Evolutionary conservation across 495 filamentous ascomycete species (phyloP).

Genomic region (Penicillium argentinense): DNA sequence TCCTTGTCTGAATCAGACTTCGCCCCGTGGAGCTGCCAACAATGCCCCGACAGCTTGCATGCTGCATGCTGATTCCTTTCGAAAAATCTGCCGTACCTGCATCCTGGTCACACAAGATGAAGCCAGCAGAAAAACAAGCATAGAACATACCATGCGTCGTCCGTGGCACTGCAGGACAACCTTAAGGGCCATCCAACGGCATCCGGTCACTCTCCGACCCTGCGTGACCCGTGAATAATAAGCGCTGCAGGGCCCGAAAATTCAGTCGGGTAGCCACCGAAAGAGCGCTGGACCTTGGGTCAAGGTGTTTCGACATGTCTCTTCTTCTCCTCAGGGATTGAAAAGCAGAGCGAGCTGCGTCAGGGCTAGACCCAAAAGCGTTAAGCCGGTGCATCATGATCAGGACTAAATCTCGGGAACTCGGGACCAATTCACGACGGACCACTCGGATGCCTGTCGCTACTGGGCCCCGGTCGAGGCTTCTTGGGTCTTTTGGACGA

Average conservation of each 20-base stretch:
- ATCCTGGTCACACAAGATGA: not conserved
- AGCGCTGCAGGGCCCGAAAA: not conserved
- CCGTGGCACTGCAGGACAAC: not conserved
- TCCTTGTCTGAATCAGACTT: not conserved
- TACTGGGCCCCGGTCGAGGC: not conserved
- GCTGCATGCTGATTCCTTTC: slow-evolving; percentile 2
- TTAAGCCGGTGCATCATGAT: slow-evolving; percentile 6
- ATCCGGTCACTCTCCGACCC: not conserved
- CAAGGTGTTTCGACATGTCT: slow-evolving; percentile 7
- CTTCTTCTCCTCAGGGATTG: not conserved
- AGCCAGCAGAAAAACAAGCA: not conserved
- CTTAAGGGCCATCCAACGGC: not conserved
- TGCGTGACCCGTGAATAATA: not conserved
- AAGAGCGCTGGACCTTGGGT: not conserved
- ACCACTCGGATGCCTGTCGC: slow-evolving; percentile 10
- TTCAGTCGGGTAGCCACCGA: slow-evolving; percentile 6
- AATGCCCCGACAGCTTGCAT: not conserved
- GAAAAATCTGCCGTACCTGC: not conserved
- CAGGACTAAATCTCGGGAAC: slow-evolving; percentile 13
- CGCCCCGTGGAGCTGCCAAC: not conserved
- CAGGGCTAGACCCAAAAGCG: slow-evolving; percentile 5
- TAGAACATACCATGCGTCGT: not conserved
- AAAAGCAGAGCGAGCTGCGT: not conserved
- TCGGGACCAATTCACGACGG: slow-evolving; percentile 10
- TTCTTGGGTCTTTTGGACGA: too few species aligned